These are phyloP conservation scores for Neurospora discreta DNA, from an alignment of 495 filamentous ascomycete species.

Conservation along the genomic window DNA sequence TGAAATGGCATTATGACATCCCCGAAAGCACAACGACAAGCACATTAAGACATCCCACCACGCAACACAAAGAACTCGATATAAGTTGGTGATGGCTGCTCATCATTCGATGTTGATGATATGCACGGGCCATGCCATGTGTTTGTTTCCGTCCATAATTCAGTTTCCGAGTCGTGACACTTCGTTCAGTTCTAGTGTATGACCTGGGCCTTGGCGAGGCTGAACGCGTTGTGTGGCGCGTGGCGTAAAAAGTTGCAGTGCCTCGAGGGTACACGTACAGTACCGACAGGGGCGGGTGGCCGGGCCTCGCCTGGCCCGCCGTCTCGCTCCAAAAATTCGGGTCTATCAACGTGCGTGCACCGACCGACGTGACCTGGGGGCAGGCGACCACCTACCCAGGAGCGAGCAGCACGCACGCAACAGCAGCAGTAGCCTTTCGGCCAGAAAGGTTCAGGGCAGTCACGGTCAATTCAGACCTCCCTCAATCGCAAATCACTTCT, in stretches of 20 bases:
- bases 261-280: not conserved
- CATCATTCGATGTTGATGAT: not conserved
- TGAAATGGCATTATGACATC: no score
- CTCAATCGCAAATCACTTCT: not conserved
- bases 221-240: slow-evolving; percentile 7
- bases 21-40: no score
- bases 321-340: slow-evolving; percentile 12
- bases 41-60: no score
- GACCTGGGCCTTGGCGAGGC: slow-evolving; percentile 3
- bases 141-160: not conserved
- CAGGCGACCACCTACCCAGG: not conserved
- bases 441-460: not conserved
- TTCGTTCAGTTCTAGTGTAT: no score
- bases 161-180: no score
- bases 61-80: no score
- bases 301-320: not conserved
- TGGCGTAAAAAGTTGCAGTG: not conserved
- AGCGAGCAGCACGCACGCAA: not conserved
- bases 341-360: not conserved
- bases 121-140: not conserved
- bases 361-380: not conserved
- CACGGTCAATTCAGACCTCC: not conserved
- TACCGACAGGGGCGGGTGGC: not conserved
- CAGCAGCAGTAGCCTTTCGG: not conserved
- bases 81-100: not conserved